Evolutionary conservation across 192 early-diverging fungal genomes (phyloP), one percentile per base, ranked within the genome.

Genomic region (Phlyctochytrium arcticum): DNA sequence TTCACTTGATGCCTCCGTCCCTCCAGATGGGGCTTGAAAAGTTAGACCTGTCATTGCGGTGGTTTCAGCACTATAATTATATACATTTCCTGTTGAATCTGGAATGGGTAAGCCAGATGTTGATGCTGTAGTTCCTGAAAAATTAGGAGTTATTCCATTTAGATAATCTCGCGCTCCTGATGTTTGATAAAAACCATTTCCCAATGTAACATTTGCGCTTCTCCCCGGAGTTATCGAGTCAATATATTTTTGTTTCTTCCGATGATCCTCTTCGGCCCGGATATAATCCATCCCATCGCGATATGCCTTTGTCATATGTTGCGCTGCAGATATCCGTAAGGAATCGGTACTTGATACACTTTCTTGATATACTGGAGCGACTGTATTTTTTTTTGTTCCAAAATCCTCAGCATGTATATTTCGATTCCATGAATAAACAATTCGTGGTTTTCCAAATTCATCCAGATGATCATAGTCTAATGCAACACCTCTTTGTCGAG

Each of bases 231-330:
- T 60, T 1, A 60, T 30, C 0, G 1, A 1, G 4, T 60, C 58
- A 2, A 60, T 10, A 47, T 60, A 57, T 2, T 31, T 19, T 3
- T 57, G 23, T 35, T 57, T 57, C 19, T 21, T 12, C 21, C 60
- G 1, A 42, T 55, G 54, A 27, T 54, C 62, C 19, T 55, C 49
- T 26, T 65, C 62, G 5, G 62, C 62, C 29, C 35, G 12, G 24
- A 65, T 9, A 55, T 37, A 65, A 26, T 65, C 62, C 3, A 60
- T 2, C n/a, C 37, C 58, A 47, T 60, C 58, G 21, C 4, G 48
- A 39, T 60, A 60, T 3, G 58, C 62, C 30, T 65, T 54, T 1
- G 62, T 65, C 1, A 9, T 24, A 19, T 50, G 60, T 32, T 30
- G 48, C 8, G 19, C 29, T 19, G 44, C 60, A 2, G 60, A 62